These are phyloP conservation scores for Sarocladium oryzae DNA, from an alignment of 2,329 filamentous ascomycete genomes.

Conservation along the genomic window DNA sequence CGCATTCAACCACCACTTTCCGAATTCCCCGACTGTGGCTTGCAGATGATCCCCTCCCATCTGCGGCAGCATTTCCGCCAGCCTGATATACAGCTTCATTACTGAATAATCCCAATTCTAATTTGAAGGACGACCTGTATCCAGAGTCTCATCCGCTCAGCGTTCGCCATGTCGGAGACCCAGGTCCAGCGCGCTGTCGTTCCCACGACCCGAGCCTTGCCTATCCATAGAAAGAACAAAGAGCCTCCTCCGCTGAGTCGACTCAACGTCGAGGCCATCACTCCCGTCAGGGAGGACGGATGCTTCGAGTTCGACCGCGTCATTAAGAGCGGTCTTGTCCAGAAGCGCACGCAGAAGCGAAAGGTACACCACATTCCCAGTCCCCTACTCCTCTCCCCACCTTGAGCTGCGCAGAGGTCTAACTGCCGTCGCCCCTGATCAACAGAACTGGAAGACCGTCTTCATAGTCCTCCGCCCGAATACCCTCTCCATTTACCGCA, in stretches of 20 bases:
- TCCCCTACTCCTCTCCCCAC: conserved; percentile 15
- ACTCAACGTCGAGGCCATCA: conserved; percentile 55
- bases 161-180: conserved; percentile 17
- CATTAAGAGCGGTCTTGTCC: conserved; percentile 78
- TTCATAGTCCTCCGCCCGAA: conserved; percentile 88
- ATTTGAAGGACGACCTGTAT: neutral
- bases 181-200: conserved; percentile 14
- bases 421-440: neutral
- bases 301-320: conserved; percentile 95
- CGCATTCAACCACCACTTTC: neutral
- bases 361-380: conserved; percentile 53
- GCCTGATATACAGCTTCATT: neutral
- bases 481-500: conserved; percentile 86
- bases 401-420: neutral
- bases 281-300: conserved; percentile 87
- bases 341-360: conserved; percentile 88
- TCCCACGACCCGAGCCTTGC: neutral
- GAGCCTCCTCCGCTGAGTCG: conserved; percentile 20
- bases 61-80: neutral
- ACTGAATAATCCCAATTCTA: neutral
- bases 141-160: conserved; percentile 10
- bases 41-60: conserved; percentile 6
- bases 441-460: conserved; percentile 79
- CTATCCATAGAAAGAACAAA: conserved; percentile 11
- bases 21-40: neutral